Conservation (phyloP, 2,329 filamentous ascomycete species). For the Botrytis paeoniae region DNA sequence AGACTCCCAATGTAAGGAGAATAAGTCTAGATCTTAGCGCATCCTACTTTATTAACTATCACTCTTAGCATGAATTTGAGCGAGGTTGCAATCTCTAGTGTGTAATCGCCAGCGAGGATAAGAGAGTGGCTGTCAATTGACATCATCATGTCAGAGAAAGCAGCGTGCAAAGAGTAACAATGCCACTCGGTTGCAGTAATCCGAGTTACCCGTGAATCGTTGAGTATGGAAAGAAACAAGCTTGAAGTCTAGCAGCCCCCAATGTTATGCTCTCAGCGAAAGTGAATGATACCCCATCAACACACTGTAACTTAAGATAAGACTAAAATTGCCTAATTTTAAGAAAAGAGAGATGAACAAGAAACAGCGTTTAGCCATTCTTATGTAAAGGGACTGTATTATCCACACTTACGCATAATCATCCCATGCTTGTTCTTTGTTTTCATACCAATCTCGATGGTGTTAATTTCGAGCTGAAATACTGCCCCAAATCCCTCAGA, state of each 20-base stretch:
- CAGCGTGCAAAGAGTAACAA: background rate
- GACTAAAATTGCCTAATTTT: background rate
- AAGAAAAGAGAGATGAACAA: background rate
- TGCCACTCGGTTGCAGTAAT: background rate
- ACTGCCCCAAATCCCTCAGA: background rate
- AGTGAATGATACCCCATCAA: background rate
- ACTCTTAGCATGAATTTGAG: background rate
- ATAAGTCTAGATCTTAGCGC: background rate
- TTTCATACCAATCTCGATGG: background rate
- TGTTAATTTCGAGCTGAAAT: background rate
- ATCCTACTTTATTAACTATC: background rate
- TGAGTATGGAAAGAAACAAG: background rate
- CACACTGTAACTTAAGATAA: background rate
- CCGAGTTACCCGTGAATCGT: background rate
- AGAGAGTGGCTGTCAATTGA: background rate
- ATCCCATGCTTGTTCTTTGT: background rate
- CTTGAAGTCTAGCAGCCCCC: background rate
- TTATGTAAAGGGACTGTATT: background rate
- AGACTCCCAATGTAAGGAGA: background rate
- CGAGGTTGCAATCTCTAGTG: background rate
- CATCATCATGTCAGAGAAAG: background rate
- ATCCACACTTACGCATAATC: background rate
- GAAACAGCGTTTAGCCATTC: background rate
- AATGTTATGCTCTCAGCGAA: background rate
- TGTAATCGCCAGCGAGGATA: background rate